Base-by-base conservation (phyloP, 1,284 basidiomycete species). In the Austroboletus niveus region DNA sequence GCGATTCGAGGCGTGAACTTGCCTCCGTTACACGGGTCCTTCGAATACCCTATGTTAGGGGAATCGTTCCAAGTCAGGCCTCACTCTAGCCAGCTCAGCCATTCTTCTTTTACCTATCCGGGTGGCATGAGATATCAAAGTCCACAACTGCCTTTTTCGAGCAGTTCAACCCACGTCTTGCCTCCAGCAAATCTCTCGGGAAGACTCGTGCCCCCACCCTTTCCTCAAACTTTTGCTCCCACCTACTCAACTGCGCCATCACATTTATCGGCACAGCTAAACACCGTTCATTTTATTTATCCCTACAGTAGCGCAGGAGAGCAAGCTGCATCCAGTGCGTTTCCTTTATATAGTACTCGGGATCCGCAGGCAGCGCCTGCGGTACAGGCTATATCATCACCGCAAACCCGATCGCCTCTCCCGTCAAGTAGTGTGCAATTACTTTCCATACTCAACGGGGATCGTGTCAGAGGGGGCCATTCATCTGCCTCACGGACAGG, bases 41-140 rank as follows among this genome's bases (percentile, higher is more conserved):
- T 51, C 45, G 55, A 60, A 48, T 45, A 54, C 46, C 32, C 50
- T 39, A 47, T 57, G 48, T 42, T 52, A 38, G 57, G 45, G 55
- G 79, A 80, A 63, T 72, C 76, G 1, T 79, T 80, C 59, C 77
- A 80, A 61, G 73, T 79, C 27, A 77, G 86, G 47, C 78, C 86
- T 12, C 76, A 74, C 52, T 86, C 84, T 6, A 84, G 81, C 58
- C 78, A 82, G 57, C 42, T 58, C 44, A 74, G 76, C 57, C 79
- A 78, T 58, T 58, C 58, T 58, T 53, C 56, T 29, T 39, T 53
- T 48, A 62, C 50, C 45, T 49, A 55, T 65, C 56, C 54, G 72
- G 68, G 57, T 73, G 31, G 54, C 36, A 6, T 44, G 38, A 51
- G 43, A 43, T 59, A 70, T 69, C 82, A 83, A 56, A 76, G 68